Percentiles rank a stretch among this genome's conserved stretches.
phyloP scores from a whole-genome alignment of 2,329 filamentous ascomycete species.

The Neonectria hederae region DNA sequence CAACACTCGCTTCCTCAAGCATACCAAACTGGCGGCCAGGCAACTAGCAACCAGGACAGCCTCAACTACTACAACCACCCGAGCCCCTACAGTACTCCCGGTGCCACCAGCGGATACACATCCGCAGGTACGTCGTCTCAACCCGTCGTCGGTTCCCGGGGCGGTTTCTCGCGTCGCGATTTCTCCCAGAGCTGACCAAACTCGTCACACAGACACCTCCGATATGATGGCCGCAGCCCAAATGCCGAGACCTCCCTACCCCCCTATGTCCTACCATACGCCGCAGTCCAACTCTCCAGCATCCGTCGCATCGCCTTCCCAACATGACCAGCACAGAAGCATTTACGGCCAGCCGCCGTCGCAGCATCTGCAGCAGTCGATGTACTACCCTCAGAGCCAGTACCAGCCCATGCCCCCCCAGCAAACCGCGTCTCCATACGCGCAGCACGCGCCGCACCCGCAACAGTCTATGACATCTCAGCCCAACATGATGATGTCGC shows the following conservation, averaged over 20 bases:
- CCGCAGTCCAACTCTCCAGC: constrained; percentile 95
- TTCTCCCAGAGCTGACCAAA: constrained; percentile 30
- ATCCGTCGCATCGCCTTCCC: constrained; percentile 88
- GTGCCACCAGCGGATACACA: constrained; percentile 83
- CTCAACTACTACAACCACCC: constrained; percentile 81
- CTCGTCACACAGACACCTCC: constrained; percentile 59
- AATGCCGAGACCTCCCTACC: constrained; percentile 82
- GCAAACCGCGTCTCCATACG: constrained; percentile 67
- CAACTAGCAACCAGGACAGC: constrained; percentile 69
- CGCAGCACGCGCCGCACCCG: constrained; percentile 62
- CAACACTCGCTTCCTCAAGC: constrained; percentile 70
- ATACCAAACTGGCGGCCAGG: constrained; percentile 74
- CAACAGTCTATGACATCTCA: constrained; percentile 71
- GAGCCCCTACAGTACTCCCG: constrained; percentile 84
- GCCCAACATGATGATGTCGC: constrained; percentile 73
- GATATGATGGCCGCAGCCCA: constrained; percentile 73
- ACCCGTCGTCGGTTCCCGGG: constrained; percentile 2
- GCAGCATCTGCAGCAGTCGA: constrained; percentile 80
- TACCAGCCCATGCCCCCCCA: constrained; percentile 75
- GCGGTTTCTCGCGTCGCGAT: constrained; percentile 22
- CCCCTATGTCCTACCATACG: constrained; percentile 90
- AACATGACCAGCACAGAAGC: constrained; percentile 87
- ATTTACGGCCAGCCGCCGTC: constrained; percentile 84
- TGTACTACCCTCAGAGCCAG: constrained; percentile 77
- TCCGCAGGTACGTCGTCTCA: constrained; percentile 75